Conservation (phyloP, 202 grass and related monocot species). For the Brachypodium distachyon region DNA sequence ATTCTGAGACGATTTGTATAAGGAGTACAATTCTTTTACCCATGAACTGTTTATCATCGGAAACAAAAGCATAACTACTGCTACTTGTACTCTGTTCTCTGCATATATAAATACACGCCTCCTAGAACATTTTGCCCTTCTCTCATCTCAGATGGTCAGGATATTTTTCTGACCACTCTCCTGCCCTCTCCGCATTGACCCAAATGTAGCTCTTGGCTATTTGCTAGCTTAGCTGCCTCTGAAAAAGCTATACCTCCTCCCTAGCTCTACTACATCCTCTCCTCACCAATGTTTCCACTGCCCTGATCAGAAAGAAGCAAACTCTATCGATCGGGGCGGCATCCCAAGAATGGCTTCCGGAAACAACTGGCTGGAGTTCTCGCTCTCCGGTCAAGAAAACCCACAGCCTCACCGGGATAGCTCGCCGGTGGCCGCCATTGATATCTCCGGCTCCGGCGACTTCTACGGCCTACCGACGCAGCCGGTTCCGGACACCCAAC, state of each 20-base stretch:
- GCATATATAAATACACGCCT: slow-evolving; percentile 38
- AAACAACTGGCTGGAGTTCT: slow-evolving; percentile 87
- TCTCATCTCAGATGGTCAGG: slow-evolving; percentile 42
- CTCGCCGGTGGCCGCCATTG: slow-evolving; percentile 24
- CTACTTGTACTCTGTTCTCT: not conserved
- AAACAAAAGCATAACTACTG: not conserved
- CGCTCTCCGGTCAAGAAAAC: slow-evolving; percentile 60
- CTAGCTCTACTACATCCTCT: slow-evolving; percentile 6
- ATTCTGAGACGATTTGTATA: too few relatives aligned
- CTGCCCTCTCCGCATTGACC: slow-evolving; percentile 33
- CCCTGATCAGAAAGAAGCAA: slow-evolving; percentile 15
- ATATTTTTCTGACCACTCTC: slow-evolving; percentile 34
- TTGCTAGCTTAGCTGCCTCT: slow-evolving; percentile 17
- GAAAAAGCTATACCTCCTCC: slow-evolving; percentile 17
- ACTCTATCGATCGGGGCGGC: slow-evolving; percentile 5
- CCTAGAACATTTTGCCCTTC: slow-evolving; percentile 25
- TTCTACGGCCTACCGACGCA: slow-evolving; percentile 35
- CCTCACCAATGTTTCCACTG: slow-evolving; percentile 15
- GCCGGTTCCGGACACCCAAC: slow-evolving; percentile 9
- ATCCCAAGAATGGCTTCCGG: slow-evolving; percentile 29
- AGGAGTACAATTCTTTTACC: not conserved
- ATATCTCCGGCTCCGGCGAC: slow-evolving; percentile 27
- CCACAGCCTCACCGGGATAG: slow-evolving; percentile 31
- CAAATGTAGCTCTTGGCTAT: too few relatives aligned
- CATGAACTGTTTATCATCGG: not conserved